These are phyloP conservation scores for Haplosporangium sp. DNA, from an alignment of 371 early-diverging fungal genomes.

Conservation along the genomic window DNA sequence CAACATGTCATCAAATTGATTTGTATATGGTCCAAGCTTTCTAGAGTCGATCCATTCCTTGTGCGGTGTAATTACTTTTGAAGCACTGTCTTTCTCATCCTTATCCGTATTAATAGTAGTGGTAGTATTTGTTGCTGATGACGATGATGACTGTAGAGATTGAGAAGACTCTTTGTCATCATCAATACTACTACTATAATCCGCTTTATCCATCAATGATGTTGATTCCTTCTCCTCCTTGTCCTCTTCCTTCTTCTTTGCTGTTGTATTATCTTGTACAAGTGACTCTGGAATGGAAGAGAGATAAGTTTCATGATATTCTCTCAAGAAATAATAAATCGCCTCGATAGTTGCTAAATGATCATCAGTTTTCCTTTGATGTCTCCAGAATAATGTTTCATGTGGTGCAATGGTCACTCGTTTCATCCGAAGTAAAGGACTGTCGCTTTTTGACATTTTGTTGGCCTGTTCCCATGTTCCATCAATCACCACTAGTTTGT, in stretches of 20 bases:
- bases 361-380: slow-evolving; percentile 77
- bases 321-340: slow-evolving; percentile 90
- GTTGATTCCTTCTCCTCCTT: no score
- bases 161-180: background rate
- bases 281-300: slow-evolving; percentile 11
- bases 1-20: slow-evolving; percentile 86
- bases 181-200: no score
- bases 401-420: slow-evolving; percentile 64
- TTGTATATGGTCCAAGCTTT: slow-evolving; percentile 63
- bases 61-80: slow-evolving; percentile 26
- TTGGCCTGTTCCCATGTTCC: slow-evolving; percentile 94
- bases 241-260: no score
- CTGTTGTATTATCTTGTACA: no score
- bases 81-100: no score
- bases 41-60: slow-evolving; percentile 41
- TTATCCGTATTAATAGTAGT: no score
- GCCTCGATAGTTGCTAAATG: slow-evolving; percentile 95
- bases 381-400: slow-evolving; percentile 92
- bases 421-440: slow-evolving; percentile 58
- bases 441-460: slow-evolving; percentile 69
- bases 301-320: slow-evolving; percentile 64
- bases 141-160: no score
- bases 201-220: background rate
- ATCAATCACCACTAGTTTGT: slow-evolving; percentile 88
- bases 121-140: no score